These are phyloP conservation scores for Pseudoturritis turrita DNA, from an alignment of 345 rosid species.

Conservation along the genomic window DNA sequence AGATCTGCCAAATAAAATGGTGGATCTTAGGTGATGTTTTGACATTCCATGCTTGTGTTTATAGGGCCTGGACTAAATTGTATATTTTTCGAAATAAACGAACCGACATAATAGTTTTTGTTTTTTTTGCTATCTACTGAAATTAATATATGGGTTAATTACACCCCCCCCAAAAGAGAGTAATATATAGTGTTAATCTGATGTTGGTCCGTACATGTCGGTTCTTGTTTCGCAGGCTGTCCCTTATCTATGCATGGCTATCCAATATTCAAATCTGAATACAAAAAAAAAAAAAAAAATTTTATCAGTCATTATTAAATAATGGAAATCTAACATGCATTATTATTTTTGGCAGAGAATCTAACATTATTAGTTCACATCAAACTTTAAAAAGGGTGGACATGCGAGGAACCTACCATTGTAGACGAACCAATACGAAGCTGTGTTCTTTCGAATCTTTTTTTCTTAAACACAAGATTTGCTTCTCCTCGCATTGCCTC, in stretches of 20 bases:
- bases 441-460: background rate
- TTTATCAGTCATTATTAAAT: background rate
- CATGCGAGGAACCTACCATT: constrained; percentile 23
- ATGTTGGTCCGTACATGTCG: constrained; percentile 1
- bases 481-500: background rate
- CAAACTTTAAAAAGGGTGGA: constrained; percentile 15
- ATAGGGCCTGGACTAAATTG: background rate
- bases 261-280: constrained; percentile 4
- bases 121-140: background rate
- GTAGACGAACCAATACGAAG: constrained; percentile 8
- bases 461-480: background rate
- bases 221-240: background rate
- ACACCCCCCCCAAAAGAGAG: background rate
- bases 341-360: constrained; percentile 8
- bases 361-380: constrained; percentile 15
- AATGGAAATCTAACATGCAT: background rate
- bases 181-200: background rate
- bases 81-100: background rate
- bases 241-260: background rate
- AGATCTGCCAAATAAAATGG: too few relatives aligned
- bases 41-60: too few relatives aligned
- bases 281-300: background rate
- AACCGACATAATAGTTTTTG: constrained; percentile 4
- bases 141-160: background rate
- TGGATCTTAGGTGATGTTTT: too few relatives aligned